These are phyloP conservation scores for Paxillus ammoniavirescens DNA, from an alignment of 768 basidiomycete species.

Conservation along the genomic window DNA sequence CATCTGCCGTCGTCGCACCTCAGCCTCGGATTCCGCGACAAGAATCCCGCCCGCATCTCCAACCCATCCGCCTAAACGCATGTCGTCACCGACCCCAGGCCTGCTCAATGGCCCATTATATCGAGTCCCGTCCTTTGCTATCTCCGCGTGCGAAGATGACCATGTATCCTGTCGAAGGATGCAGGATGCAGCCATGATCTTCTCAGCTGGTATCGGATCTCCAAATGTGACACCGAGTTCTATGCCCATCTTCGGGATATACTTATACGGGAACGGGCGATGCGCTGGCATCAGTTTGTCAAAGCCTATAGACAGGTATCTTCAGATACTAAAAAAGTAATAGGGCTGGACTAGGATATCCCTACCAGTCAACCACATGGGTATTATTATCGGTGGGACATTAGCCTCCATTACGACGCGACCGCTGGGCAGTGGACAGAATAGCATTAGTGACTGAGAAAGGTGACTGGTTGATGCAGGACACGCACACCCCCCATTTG, in stretches of 20 bases:
- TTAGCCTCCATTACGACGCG: slow-evolving; percentile 74
- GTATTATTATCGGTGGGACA: slow-evolving; percentile 76
- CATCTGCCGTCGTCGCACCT: slow-evolving; percentile 26
- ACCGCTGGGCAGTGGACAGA: slow-evolving; percentile 47
- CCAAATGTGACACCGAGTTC: slow-evolving; percentile 79
- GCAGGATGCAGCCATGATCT: slow-evolving; percentile 29
- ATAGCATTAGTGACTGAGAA: slow-evolving; percentile 3
- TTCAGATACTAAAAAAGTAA: not conserved
- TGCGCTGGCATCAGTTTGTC: slow-evolving; percentile 90
- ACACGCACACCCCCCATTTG: slow-evolving; percentile 93
- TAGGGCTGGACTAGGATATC: not conserved
- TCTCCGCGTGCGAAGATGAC: not conserved
- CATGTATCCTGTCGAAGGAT: not conserved
- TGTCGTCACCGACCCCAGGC: not conserved
- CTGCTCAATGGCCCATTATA: not conserved
- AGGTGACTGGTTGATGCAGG: not conserved
- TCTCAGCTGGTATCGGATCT: slow-evolving; percentile 54
- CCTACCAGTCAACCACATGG: slow-evolving; percentile 91
- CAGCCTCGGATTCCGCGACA: slow-evolving; percentile 5
- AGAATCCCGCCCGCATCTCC: slow-evolving; percentile 1
- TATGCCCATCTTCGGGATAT: slow-evolving; percentile 59
- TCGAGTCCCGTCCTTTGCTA: not conserved
- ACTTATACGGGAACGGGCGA: slow-evolving; percentile 71
- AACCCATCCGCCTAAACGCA: slow-evolving; percentile 14
- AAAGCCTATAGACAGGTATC: slow-evolving; percentile 49